These are phyloP conservation scores for Neobulgaria alba DNA, from an alignment of 2,329 filamentous ascomycete genomes.

Conservation along the genomic window DNA sequence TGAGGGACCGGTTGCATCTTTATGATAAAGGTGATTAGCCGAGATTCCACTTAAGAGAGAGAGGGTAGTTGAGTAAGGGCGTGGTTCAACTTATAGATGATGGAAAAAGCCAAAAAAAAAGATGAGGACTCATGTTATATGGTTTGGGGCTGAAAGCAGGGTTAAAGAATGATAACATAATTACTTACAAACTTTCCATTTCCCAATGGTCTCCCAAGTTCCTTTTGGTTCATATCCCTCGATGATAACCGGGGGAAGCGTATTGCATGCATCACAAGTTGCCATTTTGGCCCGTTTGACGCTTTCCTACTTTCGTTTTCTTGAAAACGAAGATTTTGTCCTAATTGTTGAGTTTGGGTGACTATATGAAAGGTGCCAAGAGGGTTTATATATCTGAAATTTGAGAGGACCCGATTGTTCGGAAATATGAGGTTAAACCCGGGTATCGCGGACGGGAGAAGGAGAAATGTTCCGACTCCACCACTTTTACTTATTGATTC, in stretches of 20 bases:
- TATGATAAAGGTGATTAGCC: not conserved
- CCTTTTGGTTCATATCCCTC: conserved; percentile 25
- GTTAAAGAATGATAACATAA: not conserved
- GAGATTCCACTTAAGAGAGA: too few relatives aligned
- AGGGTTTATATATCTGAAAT: too few relatives aligned
- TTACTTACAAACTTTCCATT: conserved; percentile 15
- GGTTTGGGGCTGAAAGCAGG: not conserved
- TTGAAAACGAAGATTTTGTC: too few relatives aligned
- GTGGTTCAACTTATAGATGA: not conserved
- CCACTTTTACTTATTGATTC: too few relatives aligned
- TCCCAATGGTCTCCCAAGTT: conserved; percentile 11
- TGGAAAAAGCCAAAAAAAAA: not conserved
- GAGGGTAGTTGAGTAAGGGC: not conserved
- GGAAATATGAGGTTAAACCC: too few relatives aligned
- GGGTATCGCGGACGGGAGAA: too few relatives aligned
- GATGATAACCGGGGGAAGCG: conserved; percentile 27
- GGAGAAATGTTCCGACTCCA: too few relatives aligned
- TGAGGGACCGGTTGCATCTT: conserved; percentile 36
- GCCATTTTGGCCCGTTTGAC: too few relatives aligned
- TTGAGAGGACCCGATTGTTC: too few relatives aligned
- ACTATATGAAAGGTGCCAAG: too few relatives aligned
- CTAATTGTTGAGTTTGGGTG: too few relatives aligned
- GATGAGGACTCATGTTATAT: not conserved
- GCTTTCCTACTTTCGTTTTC: too few relatives aligned
- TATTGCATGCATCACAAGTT: conserved; percentile 22